Conservation (phyloP, 129 eudicot species). For the Chrysanthemum seticuspe region DNA sequence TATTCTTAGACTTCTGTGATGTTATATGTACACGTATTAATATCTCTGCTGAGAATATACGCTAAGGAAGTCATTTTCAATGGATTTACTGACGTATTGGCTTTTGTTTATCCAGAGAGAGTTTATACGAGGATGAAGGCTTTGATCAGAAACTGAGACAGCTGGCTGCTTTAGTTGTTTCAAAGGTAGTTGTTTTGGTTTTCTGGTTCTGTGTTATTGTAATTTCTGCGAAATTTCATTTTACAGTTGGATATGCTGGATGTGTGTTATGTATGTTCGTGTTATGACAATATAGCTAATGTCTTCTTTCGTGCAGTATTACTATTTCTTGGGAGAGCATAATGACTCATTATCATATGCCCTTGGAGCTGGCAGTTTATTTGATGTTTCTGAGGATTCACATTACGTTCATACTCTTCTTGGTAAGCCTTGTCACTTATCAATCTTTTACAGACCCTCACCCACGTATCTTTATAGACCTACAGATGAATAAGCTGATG, state of each 20-base stretch:
- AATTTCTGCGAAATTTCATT: background rate
- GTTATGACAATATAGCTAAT: constrained; percentile 10
- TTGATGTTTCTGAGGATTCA: constrained; percentile 92
- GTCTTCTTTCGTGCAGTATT: constrained; percentile 45
- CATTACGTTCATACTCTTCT: constrained; percentile 89
- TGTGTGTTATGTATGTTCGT: background rate
- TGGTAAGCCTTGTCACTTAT: constrained; percentile 58
- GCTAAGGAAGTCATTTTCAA: no score
- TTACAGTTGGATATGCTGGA: constrained; percentile 2
- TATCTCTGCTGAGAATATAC: no score
- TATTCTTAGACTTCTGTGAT: no score
- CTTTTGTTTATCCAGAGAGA: no score
- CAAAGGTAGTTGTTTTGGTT: background rate
- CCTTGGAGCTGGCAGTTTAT: constrained; percentile 89
- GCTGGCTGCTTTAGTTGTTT: no score
- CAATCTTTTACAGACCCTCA: no score
- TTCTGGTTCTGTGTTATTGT: background rate
- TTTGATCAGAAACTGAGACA: no score
- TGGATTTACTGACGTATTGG: no score
- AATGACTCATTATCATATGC: constrained; percentile 86
- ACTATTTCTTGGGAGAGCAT: constrained; percentile 81
- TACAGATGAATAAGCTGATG: no score
- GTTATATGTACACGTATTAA: no score
- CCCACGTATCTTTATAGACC: no score
- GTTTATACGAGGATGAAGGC: no score